Evolutionary conservation across 2,329 filamentous ascomycete genomes (phyloP), one percentile per base, ranked within the genome.

Genomic region (Hymenoscyphus albidus): DNA sequence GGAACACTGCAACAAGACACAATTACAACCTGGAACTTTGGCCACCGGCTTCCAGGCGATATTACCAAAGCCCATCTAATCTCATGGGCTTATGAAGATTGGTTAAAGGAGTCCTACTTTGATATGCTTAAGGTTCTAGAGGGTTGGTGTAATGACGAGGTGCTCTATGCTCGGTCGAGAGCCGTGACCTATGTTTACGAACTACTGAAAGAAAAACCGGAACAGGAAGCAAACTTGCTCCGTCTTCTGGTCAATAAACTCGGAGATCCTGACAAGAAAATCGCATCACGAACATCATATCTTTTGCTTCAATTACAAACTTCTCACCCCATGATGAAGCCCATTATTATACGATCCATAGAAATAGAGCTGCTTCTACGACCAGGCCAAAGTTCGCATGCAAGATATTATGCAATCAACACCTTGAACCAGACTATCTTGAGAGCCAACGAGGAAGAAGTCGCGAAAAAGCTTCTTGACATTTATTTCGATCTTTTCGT

Each of bases 391-490:
- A 94, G 87, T 73, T 82, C 89, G 42, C 91, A 96, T 71, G 92
- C 94, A 51, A 96, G 92, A 75, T 99, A 99, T 78, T 97, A 97
- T 77, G 93, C 92, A 40, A 88, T 97, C 76, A 97, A 97, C 76
- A 98, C 95, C 0, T 82, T 99, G 59, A 99, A 99, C 76, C 96
- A 99, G 78, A 98, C 94, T 0, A 93, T 98, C 59, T 79, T 99
- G 59, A 96, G 91, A 76, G 85, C 80, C 62, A 95, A 90, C 72
- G 94, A 98, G 74, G 89, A 93, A 48, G 83, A 86, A 18, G 84
- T 96, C 18, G 93, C 93, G 7, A 88, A 90, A 73, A 86, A 89
- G 62, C 82, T 99, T 14, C 81, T 99, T 48, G 87, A 91, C 62
- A 93, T 98, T 56, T 99, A 98, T 79, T 99, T 99, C 75, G 87